phyloP scores from a whole-genome alignment of 768 basidiomycete genomes.

The Tulasnella sp. region DNA sequence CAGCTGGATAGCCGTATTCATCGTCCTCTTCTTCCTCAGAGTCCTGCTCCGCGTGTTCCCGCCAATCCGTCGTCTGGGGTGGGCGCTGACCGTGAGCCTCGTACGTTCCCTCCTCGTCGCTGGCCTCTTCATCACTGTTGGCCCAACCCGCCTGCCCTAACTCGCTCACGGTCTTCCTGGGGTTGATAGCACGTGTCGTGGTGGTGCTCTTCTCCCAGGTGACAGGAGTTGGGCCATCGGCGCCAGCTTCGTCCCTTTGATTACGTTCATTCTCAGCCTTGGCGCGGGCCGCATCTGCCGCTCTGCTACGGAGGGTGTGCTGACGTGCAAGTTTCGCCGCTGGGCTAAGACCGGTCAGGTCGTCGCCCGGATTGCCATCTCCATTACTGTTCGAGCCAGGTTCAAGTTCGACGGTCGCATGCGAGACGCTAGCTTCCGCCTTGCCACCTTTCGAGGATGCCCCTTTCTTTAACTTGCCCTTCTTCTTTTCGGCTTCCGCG shows the following conservation, averaged over 20 bases:
- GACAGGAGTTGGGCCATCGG: conserved; percentile 24
- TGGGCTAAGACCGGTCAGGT: conserved; percentile 68
- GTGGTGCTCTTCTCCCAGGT: conserved; percentile 75
- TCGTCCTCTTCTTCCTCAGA: conserved; percentile 35
- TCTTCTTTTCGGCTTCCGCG: conserved; percentile 27
- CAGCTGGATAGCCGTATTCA: conserved; percentile 41
- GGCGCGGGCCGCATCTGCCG: conserved; percentile 57
- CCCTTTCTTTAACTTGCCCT: conserved; percentile 37
- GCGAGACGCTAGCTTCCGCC: conserved; percentile 59
- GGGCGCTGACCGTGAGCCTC: conserved; percentile 1
- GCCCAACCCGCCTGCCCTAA: conserved; percentile 34
- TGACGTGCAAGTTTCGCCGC: conserved; percentile 82
- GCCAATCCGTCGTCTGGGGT: conserved; percentile 17
- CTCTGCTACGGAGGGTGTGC: conserved; percentile 72
- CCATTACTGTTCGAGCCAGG: conserved; percentile 30
- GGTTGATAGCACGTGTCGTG: conserved; percentile 15
- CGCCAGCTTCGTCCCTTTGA: conserved; percentile 24
- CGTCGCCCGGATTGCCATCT: conserved; percentile 21
- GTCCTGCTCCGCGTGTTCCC: conserved; percentile 18
- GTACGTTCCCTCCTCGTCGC: conserved; percentile 32
- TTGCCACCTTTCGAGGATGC: conserved; percentile 51
- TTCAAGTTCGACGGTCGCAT: conserved; percentile 77
- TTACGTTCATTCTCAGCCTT: conserved; percentile 31
- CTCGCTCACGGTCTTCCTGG: conserved; percentile 25
- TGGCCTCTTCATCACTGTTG: conserved; percentile 40